Evolutionary conservation across 2,329 filamentous ascomycete species (phyloP), one percentile per base, ranked within the genome.

Genomic region (Aspergillus sp.): DNA sequence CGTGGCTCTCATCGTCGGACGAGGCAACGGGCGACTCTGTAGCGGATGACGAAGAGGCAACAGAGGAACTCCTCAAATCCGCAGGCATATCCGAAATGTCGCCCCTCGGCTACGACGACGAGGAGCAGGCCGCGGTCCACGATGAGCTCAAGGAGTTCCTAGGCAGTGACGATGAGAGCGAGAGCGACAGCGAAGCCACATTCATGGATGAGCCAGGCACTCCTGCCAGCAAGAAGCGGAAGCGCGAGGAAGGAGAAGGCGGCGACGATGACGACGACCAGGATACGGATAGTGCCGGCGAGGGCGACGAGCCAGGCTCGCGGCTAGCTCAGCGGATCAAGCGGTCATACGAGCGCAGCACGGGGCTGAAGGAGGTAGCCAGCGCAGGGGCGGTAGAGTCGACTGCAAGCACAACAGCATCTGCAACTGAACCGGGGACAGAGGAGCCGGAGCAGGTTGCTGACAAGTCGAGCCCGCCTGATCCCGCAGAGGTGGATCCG

Each of bases 61-160:
- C 61, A 39, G 64, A 65, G 53, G 81, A 81, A 6, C 80, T 83
- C 27, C 74, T 83, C 48, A 77, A 83, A 61, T 83, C 83, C 0
- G 71, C 78, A 1, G 83, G 83, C 0, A 73, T 84, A 11, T 75
- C 74, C 8, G 82, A 84, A 52, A 80, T 72, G 48, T 80, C 81
- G 5, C 81, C 75, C 1, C 81, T 82, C 17, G 85, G 84, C 2
- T 84, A 87, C 62, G 83, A 87, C 54, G 82, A 79, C 13, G 86
- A 89, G 58, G 83, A 90, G 70, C 88, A 87, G 81, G 84, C 80
- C 4, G 82, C 79, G 8, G 83, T 85, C 1, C 88, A 92, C 65
- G 87, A 90, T 60, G 92, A 96, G 69, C 78, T 96, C 8, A 86
- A 85, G 13, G 90, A 91, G 49, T 93, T 95, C 66, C 78, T 95